phyloP scores from a whole-genome alignment of 768 basidiomycete species.

The Termitomyces sp. region DNA sequence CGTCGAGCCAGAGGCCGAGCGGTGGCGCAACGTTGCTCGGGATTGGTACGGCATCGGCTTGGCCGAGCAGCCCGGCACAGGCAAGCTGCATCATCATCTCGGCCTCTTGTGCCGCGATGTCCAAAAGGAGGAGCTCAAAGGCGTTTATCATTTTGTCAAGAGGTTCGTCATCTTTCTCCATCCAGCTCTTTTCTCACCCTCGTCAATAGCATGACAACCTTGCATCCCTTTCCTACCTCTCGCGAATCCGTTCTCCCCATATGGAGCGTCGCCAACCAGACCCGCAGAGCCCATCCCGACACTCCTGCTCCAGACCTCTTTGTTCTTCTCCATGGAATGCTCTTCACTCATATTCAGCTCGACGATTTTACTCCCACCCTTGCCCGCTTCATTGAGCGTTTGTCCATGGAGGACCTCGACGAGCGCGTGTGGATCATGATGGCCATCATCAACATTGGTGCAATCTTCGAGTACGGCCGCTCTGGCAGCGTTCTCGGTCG shows the following conservation, averaged over 20 bases:
- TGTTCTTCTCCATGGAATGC: slow-evolving; percentile 91
- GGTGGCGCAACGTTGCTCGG: slow-evolving; percentile 83
- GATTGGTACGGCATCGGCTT: slow-evolving; percentile 93
- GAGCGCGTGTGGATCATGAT: slow-evolving; percentile 97
- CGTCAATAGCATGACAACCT: slow-evolving; percentile 74
- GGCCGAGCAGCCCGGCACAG: slow-evolving; percentile 86
- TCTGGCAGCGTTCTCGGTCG: slow-evolving; percentile 64
- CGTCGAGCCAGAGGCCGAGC: slow-evolving; percentile 86
- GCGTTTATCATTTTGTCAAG: slow-evolving; percentile 91
- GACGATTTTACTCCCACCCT: slow-evolving; percentile 85
- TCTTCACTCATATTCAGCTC: slow-evolving; percentile 92
- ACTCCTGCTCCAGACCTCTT: slow-evolving; percentile 72
- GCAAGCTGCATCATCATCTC: slow-evolving; percentile 91
- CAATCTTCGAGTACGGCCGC: slow-evolving; percentile 85
- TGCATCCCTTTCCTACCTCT: slow-evolving; percentile 82
- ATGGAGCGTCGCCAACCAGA: slow-evolving; percentile 77
- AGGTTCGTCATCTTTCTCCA: slow-evolving; percentile 51
- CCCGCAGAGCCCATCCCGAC: slow-evolving; percentile 71
- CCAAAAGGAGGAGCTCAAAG: slow-evolving; percentile 75
- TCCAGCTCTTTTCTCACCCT: background rate
- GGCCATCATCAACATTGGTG: slow-evolving; percentile 78
- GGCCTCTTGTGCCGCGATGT: slow-evolving; percentile 83
- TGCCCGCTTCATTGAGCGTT: slow-evolving; percentile 80
- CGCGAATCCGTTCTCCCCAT: slow-evolving; percentile 85
- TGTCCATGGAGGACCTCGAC: slow-evolving; percentile 75